Conservation (phyloP, 2,329 filamentous ascomycete genomes). For the Epichloe coenophiala region DNA sequence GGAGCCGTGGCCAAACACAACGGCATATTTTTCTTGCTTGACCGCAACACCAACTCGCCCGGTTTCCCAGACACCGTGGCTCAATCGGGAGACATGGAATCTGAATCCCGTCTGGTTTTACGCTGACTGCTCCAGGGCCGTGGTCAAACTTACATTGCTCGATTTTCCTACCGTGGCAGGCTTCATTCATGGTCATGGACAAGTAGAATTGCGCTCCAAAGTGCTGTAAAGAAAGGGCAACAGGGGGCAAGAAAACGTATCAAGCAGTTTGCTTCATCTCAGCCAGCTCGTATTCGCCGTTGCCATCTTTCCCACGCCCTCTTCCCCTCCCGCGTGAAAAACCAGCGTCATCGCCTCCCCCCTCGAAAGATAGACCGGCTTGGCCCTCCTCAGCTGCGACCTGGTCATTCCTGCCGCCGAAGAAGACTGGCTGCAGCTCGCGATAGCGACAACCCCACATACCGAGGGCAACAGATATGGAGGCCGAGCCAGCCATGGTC, state of each 20-base stretch:
- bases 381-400: constrained; percentile 11
- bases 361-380: constrained; percentile 25
- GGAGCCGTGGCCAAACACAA: too few species aligned
- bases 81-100: too few species aligned
- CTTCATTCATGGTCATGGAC: not conserved
- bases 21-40: too few species aligned
- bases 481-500: constrained; percentile 34
- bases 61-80: too few species aligned
- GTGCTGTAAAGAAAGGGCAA: not conserved
- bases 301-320: constrained; percentile 39
- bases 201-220: too few species aligned
- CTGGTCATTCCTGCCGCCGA: constrained; percentile 40
- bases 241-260: not conserved
- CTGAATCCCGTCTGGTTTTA: too few species aligned
- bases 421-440: constrained; percentile 77
- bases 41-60: too few species aligned
- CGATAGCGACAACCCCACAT: constrained; percentile 88
- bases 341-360: constrained; percentile 10
- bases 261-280: constrained; percentile 26
- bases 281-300: constrained; percentile 54
- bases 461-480: constrained; percentile 44
- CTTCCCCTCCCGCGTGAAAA: constrained; percentile 10
- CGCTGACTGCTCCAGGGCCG: too few species aligned
- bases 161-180: too few species aligned
- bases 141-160: too few species aligned